Percentiles rank a stretch among this genome's conserved stretches.
phyloP scores from a whole-genome alignment of 805 yeast species.

The Saturnispora ahearnii region DNA sequence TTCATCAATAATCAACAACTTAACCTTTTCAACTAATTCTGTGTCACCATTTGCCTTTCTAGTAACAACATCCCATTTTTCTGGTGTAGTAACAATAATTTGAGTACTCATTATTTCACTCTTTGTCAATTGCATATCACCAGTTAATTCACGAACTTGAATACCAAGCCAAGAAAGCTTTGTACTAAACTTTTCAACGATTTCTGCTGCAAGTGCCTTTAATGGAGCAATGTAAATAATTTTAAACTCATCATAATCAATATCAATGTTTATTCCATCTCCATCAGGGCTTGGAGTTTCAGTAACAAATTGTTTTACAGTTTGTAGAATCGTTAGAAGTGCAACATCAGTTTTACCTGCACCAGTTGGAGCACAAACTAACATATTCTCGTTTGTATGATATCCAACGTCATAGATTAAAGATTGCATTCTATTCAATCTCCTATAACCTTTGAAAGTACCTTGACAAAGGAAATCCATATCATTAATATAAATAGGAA shows the following conservation, averaged over 20 bases:
- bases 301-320: slow-evolving; percentile 62
- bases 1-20: slow-evolving; percentile 85
- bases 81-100: slow-evolving; percentile 89
- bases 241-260: slow-evolving; percentile 78
- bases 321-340: slow-evolving; percentile 64
- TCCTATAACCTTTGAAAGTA: slow-evolving; percentile 70
- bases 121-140: slow-evolving; percentile 88
- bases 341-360: slow-evolving; percentile 98
- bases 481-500: slow-evolving; percentile 48
- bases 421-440: slow-evolving; percentile 82
- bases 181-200: slow-evolving; percentile 78
- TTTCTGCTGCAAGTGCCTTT: slow-evolving; percentile 93
- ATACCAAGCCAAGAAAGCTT: slow-evolving; percentile 81
- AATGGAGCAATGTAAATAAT: slow-evolving; percentile 89
- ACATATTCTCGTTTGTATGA: slow-evolving; percentile 87
- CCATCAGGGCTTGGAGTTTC: slow-evolving; percentile 33
- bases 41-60: slow-evolving; percentile 86
- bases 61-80: slow-evolving; percentile 96
- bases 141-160: slow-evolving; percentile 80
- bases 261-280: slow-evolving; percentile 46
- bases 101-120: slow-evolving; percentile 77
- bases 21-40: slow-evolving; percentile 76
- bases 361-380: slow-evolving; percentile 96
- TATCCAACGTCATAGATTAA: slow-evolving; percentile 88
- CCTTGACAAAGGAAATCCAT: slow-evolving; percentile 75